Percentiles rank a stretch among this genome's conserved stretches.
These are phyloP conservation scores for Cutaneotrichosporon cyanovorans DNA, from an alignment of 1,284 basidiomycete genomes.

Conservation along the genomic window DNA sequence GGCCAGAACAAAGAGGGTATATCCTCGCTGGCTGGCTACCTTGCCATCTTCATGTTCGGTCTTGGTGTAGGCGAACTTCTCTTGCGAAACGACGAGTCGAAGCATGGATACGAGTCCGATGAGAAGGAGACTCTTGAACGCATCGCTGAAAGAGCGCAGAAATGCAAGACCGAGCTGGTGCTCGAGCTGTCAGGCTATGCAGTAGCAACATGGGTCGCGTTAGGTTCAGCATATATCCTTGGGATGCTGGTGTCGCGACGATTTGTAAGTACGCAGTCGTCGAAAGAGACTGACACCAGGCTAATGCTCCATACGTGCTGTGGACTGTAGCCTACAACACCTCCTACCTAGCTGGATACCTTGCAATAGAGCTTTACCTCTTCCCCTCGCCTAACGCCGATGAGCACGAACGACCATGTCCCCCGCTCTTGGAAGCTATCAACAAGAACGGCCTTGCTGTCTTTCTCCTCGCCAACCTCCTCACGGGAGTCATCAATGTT, in stretches of 20 bases:
- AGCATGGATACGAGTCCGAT: constrained; percentile 2
- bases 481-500: constrained; percentile 80
- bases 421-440: constrained; percentile 65
- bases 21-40: constrained; percentile 74
- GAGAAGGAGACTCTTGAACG: constrained; percentile 2
- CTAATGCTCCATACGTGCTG: constrained; percentile 78
- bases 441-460: constrained; percentile 72
- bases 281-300: constrained; percentile 49
- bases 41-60: constrained; percentile 81
- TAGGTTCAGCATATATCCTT: constrained; percentile 47
- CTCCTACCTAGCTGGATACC: constrained; percentile 72
- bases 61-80: constrained; percentile 72
- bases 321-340: constrained; percentile 90
- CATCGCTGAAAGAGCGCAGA: constrained; percentile 44
- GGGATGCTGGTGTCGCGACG: constrained; percentile 57
- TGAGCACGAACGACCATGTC: constrained; percentile 35
- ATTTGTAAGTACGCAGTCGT: constrained; percentile 53
- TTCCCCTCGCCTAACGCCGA: constrained; percentile 43
- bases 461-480: constrained; percentile 79
- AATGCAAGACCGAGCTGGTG: constrained; percentile 57
- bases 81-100: constrained; percentile 54
- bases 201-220: constrained; percentile 65
- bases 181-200: constrained; percentile 70
- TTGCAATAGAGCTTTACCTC: constrained; percentile 64
- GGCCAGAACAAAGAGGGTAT: constrained; percentile 91